Conservation (phyloP, 306 rosid genomes). For the Cicer yamashitae region DNA sequence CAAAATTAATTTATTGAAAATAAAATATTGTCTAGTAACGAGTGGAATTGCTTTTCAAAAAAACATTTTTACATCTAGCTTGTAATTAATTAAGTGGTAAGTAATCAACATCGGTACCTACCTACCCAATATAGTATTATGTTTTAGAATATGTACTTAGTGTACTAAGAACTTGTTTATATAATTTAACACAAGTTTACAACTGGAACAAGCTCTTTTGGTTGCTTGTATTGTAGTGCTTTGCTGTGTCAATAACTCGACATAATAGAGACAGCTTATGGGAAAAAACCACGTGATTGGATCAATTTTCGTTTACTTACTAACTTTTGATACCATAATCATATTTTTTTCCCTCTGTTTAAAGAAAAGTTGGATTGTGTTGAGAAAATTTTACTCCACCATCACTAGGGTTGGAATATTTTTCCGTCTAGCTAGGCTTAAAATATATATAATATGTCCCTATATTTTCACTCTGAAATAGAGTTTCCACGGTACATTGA, state of each 20-base stretch:
- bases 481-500: too few species aligned
- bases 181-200: background rate
- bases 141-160: background rate
- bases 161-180: background rate
- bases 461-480: too few species aligned
- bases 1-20: too few species aligned
- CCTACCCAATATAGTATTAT: constrained; percentile 23
- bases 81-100: background rate
- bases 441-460: background rate
- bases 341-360: background rate
- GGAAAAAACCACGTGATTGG: constrained; percentile 44
- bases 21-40: too few species aligned
- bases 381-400: constrained; percentile 41
- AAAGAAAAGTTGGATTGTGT: constrained; percentile 42
- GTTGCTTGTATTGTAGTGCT: constrained; percentile 26
- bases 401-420: constrained; percentile 42
- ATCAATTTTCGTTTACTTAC: constrained; percentile 42
- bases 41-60: background rate
- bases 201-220: constrained; percentile 25
- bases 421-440: constrained; percentile 40
- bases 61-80: background rate
- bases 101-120: constrained; percentile 16
- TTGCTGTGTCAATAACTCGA: constrained; percentile 44
- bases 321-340: constrained; percentile 42
- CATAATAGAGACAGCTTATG: constrained; percentile 53